Evolutionary conservation across 2,329 filamentous ascomycete species (phyloP).

Genomic region (Ampelomyces quisqualis): DNA sequence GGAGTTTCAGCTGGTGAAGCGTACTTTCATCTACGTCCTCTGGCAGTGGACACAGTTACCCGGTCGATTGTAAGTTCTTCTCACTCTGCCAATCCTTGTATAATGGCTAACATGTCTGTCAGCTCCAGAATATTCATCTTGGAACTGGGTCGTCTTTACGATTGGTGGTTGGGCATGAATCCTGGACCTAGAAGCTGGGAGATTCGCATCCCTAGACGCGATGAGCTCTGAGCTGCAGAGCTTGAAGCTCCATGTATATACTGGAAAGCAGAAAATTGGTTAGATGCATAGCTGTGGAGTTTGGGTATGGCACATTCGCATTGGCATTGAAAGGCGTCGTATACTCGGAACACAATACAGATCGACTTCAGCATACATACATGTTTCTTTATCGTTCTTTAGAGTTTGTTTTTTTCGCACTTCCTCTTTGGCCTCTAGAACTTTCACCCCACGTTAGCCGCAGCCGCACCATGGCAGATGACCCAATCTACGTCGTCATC

Average conservation of each 20-base stretch:
- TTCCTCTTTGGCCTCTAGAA: no score
- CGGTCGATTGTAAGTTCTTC: slow-evolving; percentile 65
- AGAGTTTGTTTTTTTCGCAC: not conserved
- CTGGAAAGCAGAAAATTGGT: not conserved
- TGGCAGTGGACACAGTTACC: slow-evolving; percentile 71
- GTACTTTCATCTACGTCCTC: slow-evolving; percentile 66
- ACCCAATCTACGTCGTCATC: no score
- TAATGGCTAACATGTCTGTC: slow-evolving; percentile 10
- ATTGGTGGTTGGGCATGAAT: slow-evolving; percentile 64
- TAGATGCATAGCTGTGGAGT: slow-evolving; percentile 19
- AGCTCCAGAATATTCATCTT: slow-evolving; percentile 56
- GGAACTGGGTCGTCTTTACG: slow-evolving; percentile 59
- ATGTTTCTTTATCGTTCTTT: not conserved
- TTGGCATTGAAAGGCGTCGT: not conserved
- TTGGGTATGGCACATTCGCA: slow-evolving; percentile 1
- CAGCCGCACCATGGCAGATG: no score
- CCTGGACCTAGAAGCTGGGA: slow-evolving; percentile 60
- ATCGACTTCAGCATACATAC: not conserved
- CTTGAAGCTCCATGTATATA: not conserved
- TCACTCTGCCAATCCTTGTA: not conserved
- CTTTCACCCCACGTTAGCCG: no score
- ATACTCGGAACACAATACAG: not conserved
- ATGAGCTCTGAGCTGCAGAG: slow-evolving; percentile 28
- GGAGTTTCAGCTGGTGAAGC: slow-evolving; percentile 65
- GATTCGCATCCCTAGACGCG: slow-evolving; percentile 40